These are phyloP conservation scores for Cinchona pubescens DNA, from an alignment of 257 asterid genomes.

Conservation along the genomic window DNA sequence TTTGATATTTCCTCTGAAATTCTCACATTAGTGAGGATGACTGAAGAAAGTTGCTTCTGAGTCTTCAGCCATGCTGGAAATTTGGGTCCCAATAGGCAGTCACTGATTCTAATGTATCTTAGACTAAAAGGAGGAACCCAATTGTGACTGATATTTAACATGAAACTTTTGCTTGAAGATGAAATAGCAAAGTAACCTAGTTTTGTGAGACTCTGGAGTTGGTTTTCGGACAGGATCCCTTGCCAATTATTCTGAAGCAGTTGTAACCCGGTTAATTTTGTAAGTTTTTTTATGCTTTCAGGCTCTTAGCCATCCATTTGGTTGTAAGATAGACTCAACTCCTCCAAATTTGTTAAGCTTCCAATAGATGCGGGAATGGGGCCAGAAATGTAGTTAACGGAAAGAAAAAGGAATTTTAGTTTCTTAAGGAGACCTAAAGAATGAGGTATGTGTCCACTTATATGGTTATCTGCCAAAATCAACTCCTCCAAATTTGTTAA, in stretches of 20 bases:
- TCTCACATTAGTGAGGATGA: conserved; percentile 16
- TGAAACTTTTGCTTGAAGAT: conserved; percentile 14
- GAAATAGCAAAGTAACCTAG: conserved; percentile 23
- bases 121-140: conserved; percentile 33
- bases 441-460: conserved; percentile 15
- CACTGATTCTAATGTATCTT: conserved; percentile 17
- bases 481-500: conserved; percentile 14
- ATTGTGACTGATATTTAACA: conserved; percentile 13
- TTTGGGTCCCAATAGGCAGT: conserved; percentile 25
- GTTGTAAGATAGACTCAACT: conserved; percentile 2
- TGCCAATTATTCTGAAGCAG: conserved; percentile 17
- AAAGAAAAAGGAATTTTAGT: background rate
- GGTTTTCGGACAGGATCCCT: conserved; percentile 22
- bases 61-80: conserved; percentile 30
- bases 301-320: conserved; percentile 17
- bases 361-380: conserved; percentile 17
- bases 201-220: conserved; percentile 17
- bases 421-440: conserved; percentile 13
- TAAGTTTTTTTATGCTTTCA: background rate
- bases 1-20: conserved; percentile 20
- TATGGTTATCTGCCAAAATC: background rate
- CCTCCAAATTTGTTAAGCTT: background rate
- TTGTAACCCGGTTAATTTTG: background rate
- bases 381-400: conserved; percentile 2
- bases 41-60: conserved; percentile 12